phyloP scores from a whole-genome alignment of 1,284 basidiomycete genomes.

The Limonomyces culmigenus region DNA sequence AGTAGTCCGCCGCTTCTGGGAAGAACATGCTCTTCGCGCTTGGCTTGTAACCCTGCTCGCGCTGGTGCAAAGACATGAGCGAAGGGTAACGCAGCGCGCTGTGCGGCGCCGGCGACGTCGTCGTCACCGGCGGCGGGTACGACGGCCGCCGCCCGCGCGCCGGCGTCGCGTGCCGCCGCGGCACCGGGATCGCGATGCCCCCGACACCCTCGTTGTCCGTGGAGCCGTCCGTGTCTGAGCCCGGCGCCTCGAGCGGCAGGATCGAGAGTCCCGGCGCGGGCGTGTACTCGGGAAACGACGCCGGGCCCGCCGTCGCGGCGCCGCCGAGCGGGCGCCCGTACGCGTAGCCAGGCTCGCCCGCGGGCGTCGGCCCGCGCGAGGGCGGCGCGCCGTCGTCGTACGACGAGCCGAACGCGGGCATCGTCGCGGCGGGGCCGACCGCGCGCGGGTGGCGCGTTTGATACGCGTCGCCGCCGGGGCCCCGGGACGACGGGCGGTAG shows the following conservation, averaged over 20 bases:
- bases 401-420: too few relatives aligned
- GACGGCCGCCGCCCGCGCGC: too few relatives aligned
- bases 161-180: slow-evolving; percentile 10
- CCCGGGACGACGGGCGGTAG: background rate
- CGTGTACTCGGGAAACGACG: too few relatives aligned
- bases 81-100: slow-evolving; percentile 34
- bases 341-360: too few relatives aligned
- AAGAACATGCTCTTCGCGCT: slow-evolving; percentile 37
- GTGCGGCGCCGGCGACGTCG: slow-evolving; percentile 37
- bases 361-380: too few relatives aligned
- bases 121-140: slow-evolving; percentile 33
- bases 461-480: slow-evolving; percentile 4
- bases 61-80: slow-evolving; percentile 55
- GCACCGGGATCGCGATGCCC: slow-evolving; percentile 1
- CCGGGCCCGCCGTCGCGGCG: too few relatives aligned
- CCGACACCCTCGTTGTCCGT: background rate
- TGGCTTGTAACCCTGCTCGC: slow-evolving; percentile 48
- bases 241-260: background rate
- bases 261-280: background rate
- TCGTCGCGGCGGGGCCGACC: slow-evolving; percentile 8
- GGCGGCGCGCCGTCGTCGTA: too few relatives aligned
- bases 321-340: too few relatives aligned
- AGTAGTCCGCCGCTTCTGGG: slow-evolving; percentile 12
- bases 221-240: background rate
- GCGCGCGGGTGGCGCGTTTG: slow-evolving; percentile 8